Percentiles rank a stretch among this genome's conserved stretches.
Evolutionary conservation across 805 yeast genomes (phyloP).

Genomic region (Barnettozyma pratensis): DNA sequence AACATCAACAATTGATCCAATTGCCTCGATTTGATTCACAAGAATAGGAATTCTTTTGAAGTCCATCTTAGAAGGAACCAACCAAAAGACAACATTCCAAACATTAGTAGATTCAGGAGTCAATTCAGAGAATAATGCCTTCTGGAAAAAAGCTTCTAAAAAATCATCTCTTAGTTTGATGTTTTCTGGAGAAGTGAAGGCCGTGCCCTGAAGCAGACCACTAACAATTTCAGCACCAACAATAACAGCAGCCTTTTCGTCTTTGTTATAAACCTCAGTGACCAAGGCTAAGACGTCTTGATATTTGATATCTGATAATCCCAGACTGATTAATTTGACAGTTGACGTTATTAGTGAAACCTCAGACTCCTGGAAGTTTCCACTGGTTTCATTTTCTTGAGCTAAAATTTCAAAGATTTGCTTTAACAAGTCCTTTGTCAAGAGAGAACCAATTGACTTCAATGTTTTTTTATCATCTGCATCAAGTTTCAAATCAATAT

Average conservation of each 20-base stretch:
- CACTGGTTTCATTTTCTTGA: slow-evolving; percentile 63
- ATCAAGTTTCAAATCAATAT: slow-evolving; percentile 27
- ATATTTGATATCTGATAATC: slow-evolving; percentile 37
- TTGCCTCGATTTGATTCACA: slow-evolving; percentile 37
- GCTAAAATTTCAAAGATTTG: slow-evolving; percentile 46
- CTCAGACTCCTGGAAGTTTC: slow-evolving; percentile 60
- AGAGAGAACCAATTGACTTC: slow-evolving; percentile 34
- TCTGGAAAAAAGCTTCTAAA: slow-evolving; percentile 37
- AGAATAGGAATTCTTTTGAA: slow-evolving; percentile 58
- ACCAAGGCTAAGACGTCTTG: slow-evolving; percentile 50
- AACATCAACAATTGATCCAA: slow-evolving; percentile 36
- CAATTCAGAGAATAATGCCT: slow-evolving; percentile 50
- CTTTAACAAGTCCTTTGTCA: slow-evolving; percentile 57
- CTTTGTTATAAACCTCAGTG: slow-evolving; percentile 46
- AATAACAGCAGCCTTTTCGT: slow-evolving; percentile 74
- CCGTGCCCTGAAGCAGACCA: slow-evolving; percentile 53
- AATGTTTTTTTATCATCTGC: slow-evolving; percentile 40
- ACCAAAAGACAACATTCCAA: slow-evolving; percentile 76
- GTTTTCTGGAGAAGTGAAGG: slow-evolving; percentile 32
- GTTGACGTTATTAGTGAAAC: slow-evolving; percentile 53
- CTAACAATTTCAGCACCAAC: slow-evolving; percentile 65
- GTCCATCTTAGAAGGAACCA: slow-evolving; percentile 65
- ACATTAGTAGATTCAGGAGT: slow-evolving; percentile 68
- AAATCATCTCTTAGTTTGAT: slow-evolving; percentile 39
- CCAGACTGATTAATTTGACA: slow-evolving; percentile 43